Evolutionary conservation across 2,329 filamentous ascomycete species (phyloP).

Genomic region (Xylariaceae sp.): DNA sequence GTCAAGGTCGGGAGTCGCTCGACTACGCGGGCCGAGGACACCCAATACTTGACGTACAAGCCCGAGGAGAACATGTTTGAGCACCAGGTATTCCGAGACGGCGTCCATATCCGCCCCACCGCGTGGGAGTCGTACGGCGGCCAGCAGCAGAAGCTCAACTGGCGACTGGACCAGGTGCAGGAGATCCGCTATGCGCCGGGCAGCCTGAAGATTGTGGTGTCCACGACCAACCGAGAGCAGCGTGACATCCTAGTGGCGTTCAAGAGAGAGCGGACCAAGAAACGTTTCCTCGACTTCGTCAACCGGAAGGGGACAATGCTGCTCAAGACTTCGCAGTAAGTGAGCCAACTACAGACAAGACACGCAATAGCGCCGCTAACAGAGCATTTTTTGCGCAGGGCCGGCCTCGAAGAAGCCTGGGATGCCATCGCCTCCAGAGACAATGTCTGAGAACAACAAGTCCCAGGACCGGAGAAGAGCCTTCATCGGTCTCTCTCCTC

Average conservation of each 20-base stretch:
- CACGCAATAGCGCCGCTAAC: too few relatives aligned
- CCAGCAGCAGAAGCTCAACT: constrained; percentile 47
- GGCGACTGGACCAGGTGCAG: constrained; percentile 41
- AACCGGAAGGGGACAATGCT: constrained; percentile 39
- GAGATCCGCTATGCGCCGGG: constrained; percentile 41
- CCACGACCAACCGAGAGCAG: constrained; percentile 34
- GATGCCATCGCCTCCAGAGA: too few relatives aligned
- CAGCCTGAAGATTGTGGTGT: constrained; percentile 38
- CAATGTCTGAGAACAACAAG: too few relatives aligned
- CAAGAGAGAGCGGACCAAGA: constrained; percentile 47
- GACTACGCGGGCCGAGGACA: constrained; percentile 42
- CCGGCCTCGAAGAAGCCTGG: too few relatives aligned
- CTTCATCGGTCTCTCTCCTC: too few relatives aligned
- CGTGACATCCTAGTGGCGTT: constrained; percentile 48
- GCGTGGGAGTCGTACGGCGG: constrained; percentile 47
- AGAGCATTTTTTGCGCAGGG: too few relatives aligned
- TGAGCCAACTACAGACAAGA: constrained; percentile 5
- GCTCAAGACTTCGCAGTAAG: constrained; percentile 38
- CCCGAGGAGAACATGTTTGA: constrained; percentile 39
- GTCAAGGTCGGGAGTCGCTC: constrained; percentile 45
- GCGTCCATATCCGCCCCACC: constrained; percentile 33
- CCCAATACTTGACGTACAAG: constrained; percentile 53
- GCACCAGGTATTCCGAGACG: constrained; percentile 48
- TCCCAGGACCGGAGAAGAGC: too few relatives aligned
- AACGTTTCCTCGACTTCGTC: constrained; percentile 45